phyloP scores from a whole-genome alignment of 768 basidiomycete genomes.

The Mycena filopes region DNA sequence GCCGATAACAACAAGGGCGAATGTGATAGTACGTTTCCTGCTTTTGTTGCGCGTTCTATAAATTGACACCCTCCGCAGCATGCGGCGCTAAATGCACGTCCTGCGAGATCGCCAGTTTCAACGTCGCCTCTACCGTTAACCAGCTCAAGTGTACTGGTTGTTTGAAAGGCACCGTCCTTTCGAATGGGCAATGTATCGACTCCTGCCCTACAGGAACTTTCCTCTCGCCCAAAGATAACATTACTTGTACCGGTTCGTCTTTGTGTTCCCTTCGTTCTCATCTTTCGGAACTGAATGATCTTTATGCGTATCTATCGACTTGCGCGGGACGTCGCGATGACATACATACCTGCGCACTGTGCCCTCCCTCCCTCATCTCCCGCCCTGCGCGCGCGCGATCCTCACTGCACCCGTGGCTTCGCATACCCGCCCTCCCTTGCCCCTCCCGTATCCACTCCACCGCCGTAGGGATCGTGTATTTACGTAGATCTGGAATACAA shows the following conservation, averaged over 20 bases:
- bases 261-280: conserved; percentile 8
- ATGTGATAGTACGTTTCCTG: conserved; percentile 76
- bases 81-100: conserved; percentile 87
- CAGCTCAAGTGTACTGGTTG: conserved; percentile 82
- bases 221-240: conserved; percentile 73
- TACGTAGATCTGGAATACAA: too few relatives aligned
- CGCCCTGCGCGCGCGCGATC: too few relatives aligned
- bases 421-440: too few relatives aligned
- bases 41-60: background rate
- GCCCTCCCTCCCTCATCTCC: too few relatives aligned
- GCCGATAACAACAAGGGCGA: conserved; percentile 86
- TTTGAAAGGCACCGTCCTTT: conserved; percentile 79
- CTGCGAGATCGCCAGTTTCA: conserved; percentile 82
- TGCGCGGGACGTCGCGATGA: too few relatives aligned
- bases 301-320: too few relatives aligned
- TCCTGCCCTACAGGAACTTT: conserved; percentile 82
- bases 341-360: too few relatives aligned
- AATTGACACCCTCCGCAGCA: conserved; percentile 51
- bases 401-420: too few relatives aligned
- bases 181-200: conserved; percentile 72
- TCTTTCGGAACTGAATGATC: background rate
- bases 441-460: too few relatives aligned
- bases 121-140: conserved; percentile 68
- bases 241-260: conserved; percentile 77
- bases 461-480: too few relatives aligned